A percentile compares a stretch with the other conserved stretches of the same genome.
phyloP scores from a whole-genome alignment of 257 asterid genomes.

The Petunia secreta region DNA sequence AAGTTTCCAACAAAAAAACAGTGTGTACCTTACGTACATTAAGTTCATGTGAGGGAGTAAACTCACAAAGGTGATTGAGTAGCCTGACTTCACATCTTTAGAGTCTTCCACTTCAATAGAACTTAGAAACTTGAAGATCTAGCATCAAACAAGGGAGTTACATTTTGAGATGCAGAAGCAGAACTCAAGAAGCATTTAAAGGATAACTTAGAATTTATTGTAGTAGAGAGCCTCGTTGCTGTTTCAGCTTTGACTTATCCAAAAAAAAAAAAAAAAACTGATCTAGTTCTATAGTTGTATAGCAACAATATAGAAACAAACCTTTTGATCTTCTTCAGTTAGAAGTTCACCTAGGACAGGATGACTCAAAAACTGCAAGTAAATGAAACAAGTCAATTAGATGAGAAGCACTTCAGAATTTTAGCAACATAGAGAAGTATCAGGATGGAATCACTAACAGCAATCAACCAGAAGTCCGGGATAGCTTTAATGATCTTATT shows the following conservation, averaged over 20 bases:
- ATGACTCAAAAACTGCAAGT: conserved; percentile 81
- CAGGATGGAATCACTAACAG: conserved; percentile 56
- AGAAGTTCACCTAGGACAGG: conserved; percentile 86
- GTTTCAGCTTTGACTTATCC: not conserved
- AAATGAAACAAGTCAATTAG: not conserved
- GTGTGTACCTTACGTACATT: not conserved
- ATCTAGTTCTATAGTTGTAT: not conserved
- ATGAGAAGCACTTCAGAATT: not conserved
- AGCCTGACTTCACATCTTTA: conserved; percentile 92
- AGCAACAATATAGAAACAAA: not conserved
- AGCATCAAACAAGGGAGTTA: conserved; percentile 17
- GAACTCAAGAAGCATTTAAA: not conserved
- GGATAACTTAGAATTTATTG: not conserved
- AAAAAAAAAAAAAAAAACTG: not conserved
- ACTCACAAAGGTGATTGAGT: conserved; percentile 84
- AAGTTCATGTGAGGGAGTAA: not conserved
- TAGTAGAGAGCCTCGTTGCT: not conserved
- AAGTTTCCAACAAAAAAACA: not conserved
- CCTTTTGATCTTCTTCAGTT: conserved; percentile 77
- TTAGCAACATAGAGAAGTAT: not conserved
- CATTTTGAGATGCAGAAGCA: conserved; percentile 11
- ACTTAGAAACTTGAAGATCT: conserved; percentile 80
- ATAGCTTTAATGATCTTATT: conserved; percentile 68
- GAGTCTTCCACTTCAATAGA: conserved; percentile 90
- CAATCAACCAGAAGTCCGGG: conserved; percentile 96